phyloP scores from a whole-genome alignment of 768 basidiomycete genomes.

The Favolaschia claudopus region DNA sequence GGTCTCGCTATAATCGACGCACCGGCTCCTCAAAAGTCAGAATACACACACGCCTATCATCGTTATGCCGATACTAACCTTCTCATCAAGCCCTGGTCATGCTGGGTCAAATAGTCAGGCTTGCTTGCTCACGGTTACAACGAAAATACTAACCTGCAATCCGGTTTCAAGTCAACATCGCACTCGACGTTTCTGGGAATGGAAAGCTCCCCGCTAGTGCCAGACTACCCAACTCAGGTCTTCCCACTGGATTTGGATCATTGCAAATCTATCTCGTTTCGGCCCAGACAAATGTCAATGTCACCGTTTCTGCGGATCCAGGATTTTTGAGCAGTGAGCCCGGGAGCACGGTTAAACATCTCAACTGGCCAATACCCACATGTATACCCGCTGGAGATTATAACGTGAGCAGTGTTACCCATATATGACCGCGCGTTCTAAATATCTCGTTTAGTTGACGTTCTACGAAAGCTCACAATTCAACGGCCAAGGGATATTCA shows the following conservation, averaged over 20 bases:
- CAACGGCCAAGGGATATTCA: constrained; percentile 37
- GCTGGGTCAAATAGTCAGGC: constrained; percentile 30
- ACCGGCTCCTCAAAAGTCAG: constrained; percentile 41
- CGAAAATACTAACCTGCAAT: constrained; percentile 33
- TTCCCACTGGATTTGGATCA: constrained; percentile 38
- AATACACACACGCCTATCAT: neutral
- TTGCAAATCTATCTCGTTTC: constrained; percentile 49
- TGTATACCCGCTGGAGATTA: constrained; percentile 45
- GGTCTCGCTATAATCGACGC: constrained; percentile 47
- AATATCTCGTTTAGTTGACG: constrained; percentile 38
- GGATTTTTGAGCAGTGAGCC: constrained; percentile 40
- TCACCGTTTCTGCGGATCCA: constrained; percentile 41
- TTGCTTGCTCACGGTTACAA: no score
- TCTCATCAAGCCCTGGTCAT: constrained; percentile 33
- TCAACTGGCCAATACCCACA: constrained; percentile 44
- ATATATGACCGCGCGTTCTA: constrained; percentile 1
- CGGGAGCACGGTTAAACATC: constrained; percentile 44
- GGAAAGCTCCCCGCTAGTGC: constrained; percentile 42
- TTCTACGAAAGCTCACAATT: constrained; percentile 44
- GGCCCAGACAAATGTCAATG: constrained; percentile 36
- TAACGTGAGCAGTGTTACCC: constrained; percentile 37
- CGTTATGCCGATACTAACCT: neutral
- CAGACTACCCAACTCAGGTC: constrained; percentile 36
- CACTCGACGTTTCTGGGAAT: constrained; percentile 42
- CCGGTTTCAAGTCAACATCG: constrained; percentile 22